These are phyloP conservation scores for Tremella fuciformis DNA, from an alignment of 768 basidiomycete genomes.

Conservation along the genomic window DNA sequence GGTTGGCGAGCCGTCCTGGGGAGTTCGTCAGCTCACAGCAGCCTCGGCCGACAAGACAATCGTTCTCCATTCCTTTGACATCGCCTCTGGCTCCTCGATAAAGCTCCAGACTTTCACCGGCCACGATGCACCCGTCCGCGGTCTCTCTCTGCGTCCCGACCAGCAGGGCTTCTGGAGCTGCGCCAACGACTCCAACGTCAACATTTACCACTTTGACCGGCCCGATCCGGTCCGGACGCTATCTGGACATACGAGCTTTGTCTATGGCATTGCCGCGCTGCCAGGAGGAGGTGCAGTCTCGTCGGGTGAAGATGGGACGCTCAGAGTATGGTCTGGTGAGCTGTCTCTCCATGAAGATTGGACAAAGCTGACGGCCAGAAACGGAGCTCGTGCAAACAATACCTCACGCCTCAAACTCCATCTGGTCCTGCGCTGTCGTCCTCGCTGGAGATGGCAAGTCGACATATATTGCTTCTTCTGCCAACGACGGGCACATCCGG, in stretches of 20 bases:
- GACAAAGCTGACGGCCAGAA: constrained; percentile 57
- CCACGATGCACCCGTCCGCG: constrained; percentile 88
- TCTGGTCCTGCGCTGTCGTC: constrained; percentile 86
- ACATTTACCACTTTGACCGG: constrained; percentile 82
- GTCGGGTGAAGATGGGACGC: constrained; percentile 89
- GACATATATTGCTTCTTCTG: constrained; percentile 80
- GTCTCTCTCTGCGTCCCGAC: constrained; percentile 72
- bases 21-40: constrained; percentile 44
- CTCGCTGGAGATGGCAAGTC: constrained; percentile 50
- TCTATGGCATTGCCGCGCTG: constrained; percentile 81
- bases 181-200: constrained; percentile 94
- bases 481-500: constrained; percentile 81
- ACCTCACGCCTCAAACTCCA: constrained; percentile 91
- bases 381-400: constrained; percentile 86
- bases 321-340: constrained; percentile 85
- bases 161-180: constrained; percentile 82
- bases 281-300: constrained; percentile 72
- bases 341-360: neutral
- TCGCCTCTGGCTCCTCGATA: constrained; percentile 54
- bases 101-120: constrained; percentile 71
- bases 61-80: constrained; percentile 74
- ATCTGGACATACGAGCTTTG: constrained; percentile 95
- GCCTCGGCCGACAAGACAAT: constrained; percentile 95
- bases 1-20: constrained; percentile 56
- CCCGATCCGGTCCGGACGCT: constrained; percentile 62